These are phyloP conservation scores for Telopea speciosissima DNA, from an alignment of 177 flowering plant genomes.

Conservation along the genomic window DNA sequence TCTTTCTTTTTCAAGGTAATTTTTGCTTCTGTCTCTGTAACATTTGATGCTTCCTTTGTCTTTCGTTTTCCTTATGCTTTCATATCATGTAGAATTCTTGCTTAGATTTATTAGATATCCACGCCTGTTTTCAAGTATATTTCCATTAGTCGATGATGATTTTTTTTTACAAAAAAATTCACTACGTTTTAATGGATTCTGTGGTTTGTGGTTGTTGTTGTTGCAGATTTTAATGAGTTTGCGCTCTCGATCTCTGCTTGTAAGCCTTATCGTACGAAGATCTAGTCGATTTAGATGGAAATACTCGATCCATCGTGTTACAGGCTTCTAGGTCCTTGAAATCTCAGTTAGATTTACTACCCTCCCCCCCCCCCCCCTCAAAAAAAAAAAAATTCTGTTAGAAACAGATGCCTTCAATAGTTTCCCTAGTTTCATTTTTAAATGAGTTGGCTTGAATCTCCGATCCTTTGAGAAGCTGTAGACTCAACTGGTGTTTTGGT, in stretches of 20 bases:
- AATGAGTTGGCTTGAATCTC: too few species aligned
- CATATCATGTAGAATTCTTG: neutral
- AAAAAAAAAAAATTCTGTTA: too few species aligned
- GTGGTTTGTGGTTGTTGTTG: too few species aligned
- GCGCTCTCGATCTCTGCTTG: neutral
- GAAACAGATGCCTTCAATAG: neutral
- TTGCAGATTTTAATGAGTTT: neutral
- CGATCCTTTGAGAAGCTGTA: neutral
- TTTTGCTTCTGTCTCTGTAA: neutral
- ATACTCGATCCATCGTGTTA: neutral
- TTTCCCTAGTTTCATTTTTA: too few species aligned
- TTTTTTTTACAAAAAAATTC: neutral
- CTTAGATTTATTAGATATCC: neutral
- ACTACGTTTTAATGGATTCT: neutral
- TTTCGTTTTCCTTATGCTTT: neutral
- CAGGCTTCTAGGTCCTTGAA: neutral
- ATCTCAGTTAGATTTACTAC: conserved; percentile 1
- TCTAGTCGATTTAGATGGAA: neutral
- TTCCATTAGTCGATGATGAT: neutral
- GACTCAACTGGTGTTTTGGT: neutral
- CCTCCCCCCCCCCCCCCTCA: too few species aligned
- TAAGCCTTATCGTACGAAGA: neutral
- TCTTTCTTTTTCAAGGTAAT: neutral
- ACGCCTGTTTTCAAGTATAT: neutral
- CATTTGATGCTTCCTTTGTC: too few species aligned